Evolutionary conservation across 208 protist genomes (phyloP).

Genomic region (Angomonas deanei): DNA sequence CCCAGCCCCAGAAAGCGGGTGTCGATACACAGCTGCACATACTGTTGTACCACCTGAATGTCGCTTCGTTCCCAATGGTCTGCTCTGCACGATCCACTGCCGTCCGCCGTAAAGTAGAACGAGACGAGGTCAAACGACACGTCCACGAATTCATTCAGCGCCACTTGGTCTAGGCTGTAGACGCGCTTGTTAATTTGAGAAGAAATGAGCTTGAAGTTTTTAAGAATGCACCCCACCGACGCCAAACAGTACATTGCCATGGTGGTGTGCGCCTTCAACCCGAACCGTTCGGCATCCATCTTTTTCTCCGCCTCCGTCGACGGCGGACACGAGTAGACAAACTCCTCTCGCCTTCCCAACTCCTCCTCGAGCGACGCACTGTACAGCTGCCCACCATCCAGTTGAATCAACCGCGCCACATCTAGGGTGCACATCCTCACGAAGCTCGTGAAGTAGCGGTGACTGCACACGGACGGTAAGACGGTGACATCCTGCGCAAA

Average conservation of each 20-base stretch:
- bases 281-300: constrained; percentile 22
- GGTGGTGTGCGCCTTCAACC: constrained; percentile 16
- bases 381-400: constrained; percentile 17
- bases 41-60: constrained; percentile 1
- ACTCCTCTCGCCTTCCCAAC: constrained; percentile 26
- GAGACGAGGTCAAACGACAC: constrained; percentile 26
- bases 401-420: constrained; percentile 26
- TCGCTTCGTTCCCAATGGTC: background rate
- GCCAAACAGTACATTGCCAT: constrained; percentile 27
- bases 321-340: constrained; percentile 16
- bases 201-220: constrained; percentile 14
- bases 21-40: background rate
- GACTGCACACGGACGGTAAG: constrained; percentile 20
- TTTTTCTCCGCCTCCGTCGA: constrained; percentile 19
- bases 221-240: constrained; percentile 22
- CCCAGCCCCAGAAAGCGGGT: background rate
- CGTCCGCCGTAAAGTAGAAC: constrained; percentile 1
- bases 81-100: no score
- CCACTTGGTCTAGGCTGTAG: constrained; percentile 18
- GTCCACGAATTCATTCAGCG: constrained; percentile 34
- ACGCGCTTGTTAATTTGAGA: constrained; percentile 24
- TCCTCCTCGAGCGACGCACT: constrained; percentile 23
- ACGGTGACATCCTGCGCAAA: constrained; percentile 29
- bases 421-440: constrained; percentile 32
- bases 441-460: constrained; percentile 28